phyloP scores from a whole-genome alignment of 2,329 filamentous ascomycete species.

The Trichoderma hamatum region DNA sequence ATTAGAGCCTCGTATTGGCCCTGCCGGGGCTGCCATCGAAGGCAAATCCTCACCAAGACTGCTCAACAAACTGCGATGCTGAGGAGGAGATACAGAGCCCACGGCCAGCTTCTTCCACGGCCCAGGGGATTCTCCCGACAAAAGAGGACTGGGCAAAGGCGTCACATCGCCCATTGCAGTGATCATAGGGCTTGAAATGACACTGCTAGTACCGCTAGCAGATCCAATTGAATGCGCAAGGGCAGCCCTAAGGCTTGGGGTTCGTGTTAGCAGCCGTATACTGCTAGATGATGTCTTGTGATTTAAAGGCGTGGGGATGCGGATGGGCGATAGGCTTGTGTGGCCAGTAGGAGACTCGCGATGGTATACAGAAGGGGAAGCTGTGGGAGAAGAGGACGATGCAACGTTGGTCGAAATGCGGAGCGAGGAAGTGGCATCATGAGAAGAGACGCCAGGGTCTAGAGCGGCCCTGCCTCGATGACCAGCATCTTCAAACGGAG shows the following conservation, averaged over 20 bases:
- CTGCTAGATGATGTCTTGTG: constrained; percentile 38
- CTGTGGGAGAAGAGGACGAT: constrained; percentile 23
- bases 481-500: constrained; percentile 13
- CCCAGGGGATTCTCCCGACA: constrained; percentile 65
- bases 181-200: constrained; percentile 72
- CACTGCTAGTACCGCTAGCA: constrained; percentile 63
- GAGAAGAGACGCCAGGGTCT: constrained; percentile 1
- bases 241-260: constrained; percentile 63
- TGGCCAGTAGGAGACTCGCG: constrained; percentile 44
- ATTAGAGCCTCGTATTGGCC: constrained; percentile 53
- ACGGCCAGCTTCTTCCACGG: constrained; percentile 63
- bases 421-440: constrained; percentile 35
- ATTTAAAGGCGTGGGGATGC: constrained; percentile 35
- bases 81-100: constrained; percentile 49
- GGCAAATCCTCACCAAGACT: constrained; percentile 43
- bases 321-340: constrained; percentile 38
- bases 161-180: constrained; percentile 78
- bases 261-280: constrained; percentile 58
- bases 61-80: constrained; percentile 32
- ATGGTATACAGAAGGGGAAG: constrained; percentile 33
- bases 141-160: constrained; percentile 75
- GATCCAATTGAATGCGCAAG: constrained; percentile 48
- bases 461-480: neutral
- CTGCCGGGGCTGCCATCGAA: constrained; percentile 54
- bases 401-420: constrained; percentile 45